A percentile compares a stretch with the other conserved stretches of the same genome.
phyloP scores from a whole-genome alignment of 2,329 filamentous ascomycete genomes.

The Fusarium liriodendri region DNA sequence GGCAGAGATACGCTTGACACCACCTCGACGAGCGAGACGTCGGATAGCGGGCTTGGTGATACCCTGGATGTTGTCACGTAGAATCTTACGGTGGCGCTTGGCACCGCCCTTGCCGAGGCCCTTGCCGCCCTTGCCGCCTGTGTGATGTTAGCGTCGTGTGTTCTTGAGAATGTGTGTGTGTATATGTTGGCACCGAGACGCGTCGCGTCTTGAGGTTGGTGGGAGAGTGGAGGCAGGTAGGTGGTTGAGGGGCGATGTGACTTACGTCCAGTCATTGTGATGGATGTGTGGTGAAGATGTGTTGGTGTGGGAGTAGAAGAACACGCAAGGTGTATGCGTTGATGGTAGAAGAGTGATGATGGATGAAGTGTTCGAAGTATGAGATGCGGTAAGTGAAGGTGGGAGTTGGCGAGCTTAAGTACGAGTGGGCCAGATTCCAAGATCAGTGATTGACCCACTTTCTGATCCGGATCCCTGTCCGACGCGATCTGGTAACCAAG shows the following conservation, averaged over 20 bases:
- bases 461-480: conserved; percentile 35
- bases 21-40: conserved; percentile 97
- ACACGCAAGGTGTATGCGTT: conserved; percentile 28
- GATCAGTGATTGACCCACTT: conserved; percentile 48
- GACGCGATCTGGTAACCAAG: conserved; percentile 37
- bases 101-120: conserved; percentile 98
- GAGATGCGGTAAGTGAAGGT: conserved; percentile 20
- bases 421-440: conserved; percentile 51
- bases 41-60: conserved; percentile 99
- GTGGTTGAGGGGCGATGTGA: conserved; percentile 41
- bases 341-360: conserved; percentile 14
- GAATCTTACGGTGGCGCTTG: conserved; percentile 99
- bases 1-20: conserved; percentile 99
- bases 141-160: conserved; percentile 65
- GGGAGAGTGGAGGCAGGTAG: conserved; percentile 2
- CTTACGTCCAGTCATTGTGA: conserved; percentile 79
- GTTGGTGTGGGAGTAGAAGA: conserved; percentile 15
- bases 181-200: conserved; percentile 47
- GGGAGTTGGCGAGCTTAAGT: conserved; percentile 53
- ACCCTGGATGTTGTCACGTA: conserved; percentile 99
- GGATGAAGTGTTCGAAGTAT: conserved; percentile 32
- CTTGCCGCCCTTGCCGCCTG: conserved; percentile 96
- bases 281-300: conserved; percentile 35
- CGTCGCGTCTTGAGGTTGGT: neutral
- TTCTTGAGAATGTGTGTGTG: conserved; percentile 74